Evolutionary conservation across 495 filamentous ascomycete genomes (phyloP), one percentile per base, ranked within the genome.

Genomic region (Penicillium flavigenum): DNA sequence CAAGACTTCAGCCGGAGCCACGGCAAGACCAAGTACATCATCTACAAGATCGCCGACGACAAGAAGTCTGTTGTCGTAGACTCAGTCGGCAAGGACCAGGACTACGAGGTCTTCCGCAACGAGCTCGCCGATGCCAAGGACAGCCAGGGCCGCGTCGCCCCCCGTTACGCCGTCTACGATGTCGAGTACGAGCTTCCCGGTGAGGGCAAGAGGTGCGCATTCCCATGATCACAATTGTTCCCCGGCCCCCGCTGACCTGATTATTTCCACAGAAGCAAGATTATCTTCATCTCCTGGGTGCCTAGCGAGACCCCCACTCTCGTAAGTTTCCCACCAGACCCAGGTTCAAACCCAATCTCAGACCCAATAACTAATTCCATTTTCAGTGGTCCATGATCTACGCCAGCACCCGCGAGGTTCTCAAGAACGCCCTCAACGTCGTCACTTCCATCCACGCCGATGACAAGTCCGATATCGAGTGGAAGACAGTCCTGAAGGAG

Each of bases 31-130:
- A 96, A 95, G 79, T 98, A 85, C 80, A 88, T 98, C 79, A 89
- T 98, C 85, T 98, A 86, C 88, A 96, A 96, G 83, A 87, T 98
- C 68, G 83, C 88, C 62, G 91, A 96, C 76, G 85, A 96, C 83
- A 89, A 89, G 86, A 94, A 89, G 76, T 73, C 88, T 66, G 92
- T 97, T 69, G 88, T 88, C 44, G 83, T 97, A 65, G 86, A 88
- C 38, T 89, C 95, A 63, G 81, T 84, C 58, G 85, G 86, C 54
- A 78, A 79, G 46, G 78, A 81, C 26, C 72, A 80, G 62, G 80
- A 86, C 65, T 92, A 88, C 78, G 88, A 92, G 42, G 75, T 70
- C 57, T 96, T 96, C 83, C 88, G 89, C 63, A 75, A 85, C 67
- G 89, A 88, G 82, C 86, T 96, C 55, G 71, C 88, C 59, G 82